Base-by-base conservation (phyloP, 1,284 basidiomycete species). In the Hemileia vastatrix region DNA sequence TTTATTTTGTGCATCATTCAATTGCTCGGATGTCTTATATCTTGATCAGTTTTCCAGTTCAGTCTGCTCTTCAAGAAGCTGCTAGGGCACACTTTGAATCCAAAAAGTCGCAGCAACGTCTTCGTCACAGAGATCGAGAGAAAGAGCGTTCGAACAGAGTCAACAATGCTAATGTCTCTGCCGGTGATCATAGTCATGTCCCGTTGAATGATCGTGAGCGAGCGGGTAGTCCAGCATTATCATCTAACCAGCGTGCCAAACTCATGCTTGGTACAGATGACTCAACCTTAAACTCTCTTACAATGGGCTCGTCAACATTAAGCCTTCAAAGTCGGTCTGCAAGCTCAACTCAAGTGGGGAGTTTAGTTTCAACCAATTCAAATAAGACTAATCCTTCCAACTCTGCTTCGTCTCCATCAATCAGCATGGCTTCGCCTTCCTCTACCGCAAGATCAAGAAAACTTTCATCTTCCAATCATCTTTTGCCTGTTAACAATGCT, bases 61-160 rank as follows among this genome's bases (percentile, higher is more conserved):
- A 61, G 45, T 61, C 52, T 27, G 59, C 59, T 21, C 40, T 61
- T n/a, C 59, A 61, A 49, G 59, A 61, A 49, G 54, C 59, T 19
- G 59, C 59, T 23, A 54, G 59, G 49, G 51, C 59, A 6, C 59
- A 61, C 19, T 54, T 61, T 27, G 59, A 61, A 40, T 61, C 59
- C 1, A 61, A 61, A 36, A 61, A 61, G 44, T 54, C 52, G 6
- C 51, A 61, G 33, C 59, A 61, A 48, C 32, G 49, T 27, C 11
- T 36, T 47, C 44, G 43, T 6, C 59, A 61, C 9, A 19, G 43
- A 31, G 58, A 60, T 31, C 27, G 57, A 23, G 57, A 59, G 11
- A 59, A 59, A 31, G 57, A 59, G 24, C 57, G 57, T 24, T n/a
- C n/a, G n/a, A n/a, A n/a, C n/a, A n/a, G n/a, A n/a, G n/a, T n/a